phyloP scores from a whole-genome alignment of 129 eudicot species.

The Arctium lappa region DNA sequence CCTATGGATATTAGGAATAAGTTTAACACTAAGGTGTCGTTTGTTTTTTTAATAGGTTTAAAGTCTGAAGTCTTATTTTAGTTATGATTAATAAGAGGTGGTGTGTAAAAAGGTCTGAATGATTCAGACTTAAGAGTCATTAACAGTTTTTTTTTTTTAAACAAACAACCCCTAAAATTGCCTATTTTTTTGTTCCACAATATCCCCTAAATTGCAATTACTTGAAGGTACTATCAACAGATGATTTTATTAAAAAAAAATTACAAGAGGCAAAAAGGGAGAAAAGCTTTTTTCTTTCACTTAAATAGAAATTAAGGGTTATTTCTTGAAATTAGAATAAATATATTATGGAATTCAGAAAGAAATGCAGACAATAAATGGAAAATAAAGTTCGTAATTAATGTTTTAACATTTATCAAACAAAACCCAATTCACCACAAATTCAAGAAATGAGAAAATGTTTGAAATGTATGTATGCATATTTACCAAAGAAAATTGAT shows the following conservation, averaged over 20 bases:
- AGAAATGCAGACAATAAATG: constrained; percentile 1
- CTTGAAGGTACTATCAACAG: not conserved
- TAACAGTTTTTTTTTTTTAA: no score
- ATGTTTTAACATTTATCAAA: constrained; percentile 7
- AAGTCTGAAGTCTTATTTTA: no score
- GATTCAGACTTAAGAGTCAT: no score
- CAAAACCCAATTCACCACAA: not conserved
- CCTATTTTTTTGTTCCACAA: not conserved
- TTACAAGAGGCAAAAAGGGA: not conserved
- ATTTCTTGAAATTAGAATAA: not conserved
- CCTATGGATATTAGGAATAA: not conserved
- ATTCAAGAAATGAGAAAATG: not conserved
- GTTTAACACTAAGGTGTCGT: no score
- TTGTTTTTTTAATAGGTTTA: no score
- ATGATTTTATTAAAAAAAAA: not conserved
- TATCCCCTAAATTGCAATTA: not conserved
- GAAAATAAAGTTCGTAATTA: not conserved
- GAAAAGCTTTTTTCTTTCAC: not conserved
- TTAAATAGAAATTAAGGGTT: not conserved
- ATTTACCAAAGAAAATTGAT: not conserved
- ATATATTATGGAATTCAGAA: not conserved
- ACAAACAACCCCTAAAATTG: no score
- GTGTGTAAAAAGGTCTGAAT: no score
- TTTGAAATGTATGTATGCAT: not conserved
- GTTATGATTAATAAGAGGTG: no score